phyloP scores from a whole-genome alignment of 352 stramenopile genomes.

The Phytophthora fragariae region DNA sequence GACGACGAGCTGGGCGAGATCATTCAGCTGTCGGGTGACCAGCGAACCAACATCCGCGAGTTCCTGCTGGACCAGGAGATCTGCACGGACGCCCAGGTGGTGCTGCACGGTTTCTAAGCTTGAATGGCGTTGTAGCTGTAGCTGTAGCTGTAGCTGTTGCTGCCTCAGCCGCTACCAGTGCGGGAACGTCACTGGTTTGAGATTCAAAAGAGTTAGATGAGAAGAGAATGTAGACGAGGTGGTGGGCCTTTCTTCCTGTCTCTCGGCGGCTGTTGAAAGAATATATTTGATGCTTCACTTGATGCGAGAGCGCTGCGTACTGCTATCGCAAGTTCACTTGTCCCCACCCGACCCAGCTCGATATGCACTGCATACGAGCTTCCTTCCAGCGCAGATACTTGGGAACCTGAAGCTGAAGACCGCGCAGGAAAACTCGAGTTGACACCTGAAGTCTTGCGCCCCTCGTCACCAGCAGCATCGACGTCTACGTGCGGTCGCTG shows the following conservation, averaged over 20 bases:
- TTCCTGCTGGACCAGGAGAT: slow-evolving; percentile 99
- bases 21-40: slow-evolving; percentile 99
- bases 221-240: slow-evolving; percentile 11
- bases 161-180: slow-evolving; percentile 1
- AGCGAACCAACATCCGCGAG: slow-evolving; percentile 98
- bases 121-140: slow-evolving; percentile 12
- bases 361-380: neutral
- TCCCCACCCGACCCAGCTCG: neutral
- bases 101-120: slow-evolving; percentile 98
- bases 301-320: slow-evolving; percentile 16
- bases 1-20: slow-evolving; percentile 98
- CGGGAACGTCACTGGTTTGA: slow-evolving; percentile 2
- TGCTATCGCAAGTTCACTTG: slow-evolving; percentile 22
- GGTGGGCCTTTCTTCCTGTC: slow-evolving; percentile 4
- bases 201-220: slow-evolving; percentile 34
- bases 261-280: slow-evolving; percentile 39
- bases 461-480: slow-evolving; percentile 13
- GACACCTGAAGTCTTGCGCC: slow-evolving; percentile 5
- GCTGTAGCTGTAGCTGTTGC: slow-evolving; percentile 16
- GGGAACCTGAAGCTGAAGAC: neutral
- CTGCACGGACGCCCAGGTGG: slow-evolving; percentile 95
- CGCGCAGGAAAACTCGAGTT: neutral
- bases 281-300: slow-evolving; percentile 59
- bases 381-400: neutral
- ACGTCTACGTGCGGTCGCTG: slow-evolving; percentile 59